Percentiles rank a stretch among this genome's conserved stretches.
Conservation (phyloP, 768 basidiomycete species). For the Amanita brunnescens region DNA sequence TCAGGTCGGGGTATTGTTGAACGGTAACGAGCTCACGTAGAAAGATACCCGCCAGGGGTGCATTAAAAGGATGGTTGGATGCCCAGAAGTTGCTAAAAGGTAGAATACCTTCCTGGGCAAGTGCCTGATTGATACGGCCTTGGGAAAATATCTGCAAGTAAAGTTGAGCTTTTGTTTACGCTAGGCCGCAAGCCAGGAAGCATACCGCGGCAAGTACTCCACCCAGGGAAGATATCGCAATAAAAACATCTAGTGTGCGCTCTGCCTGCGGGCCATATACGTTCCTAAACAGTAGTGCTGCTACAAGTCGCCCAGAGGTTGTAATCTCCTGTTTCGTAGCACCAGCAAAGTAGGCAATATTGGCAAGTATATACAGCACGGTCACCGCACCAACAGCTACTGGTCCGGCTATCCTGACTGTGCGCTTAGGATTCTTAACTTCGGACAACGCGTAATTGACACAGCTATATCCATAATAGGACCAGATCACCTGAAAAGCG, state of each 20-base stretch:
- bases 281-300: no score
- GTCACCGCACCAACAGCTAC: slow-evolving; percentile 47
- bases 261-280: slow-evolving; percentile 50
- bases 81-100: no score
- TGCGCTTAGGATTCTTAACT: slow-evolving; percentile 50
- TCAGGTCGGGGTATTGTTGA: no score
- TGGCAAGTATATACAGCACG: slow-evolving; percentile 49
- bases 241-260: slow-evolving; percentile 21
- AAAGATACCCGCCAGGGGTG: no score
- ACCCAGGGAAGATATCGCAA: slow-evolving; percentile 51
- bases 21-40: no score
- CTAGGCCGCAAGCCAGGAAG: no score
- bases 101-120: no score
- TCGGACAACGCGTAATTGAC: slow-evolving; percentile 64
- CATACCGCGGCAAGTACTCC: slow-evolving; percentile 37
- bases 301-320: slow-evolving; percentile 36
- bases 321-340: slow-evolving; percentile 63
- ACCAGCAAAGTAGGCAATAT: slow-evolving; percentile 65
- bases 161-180: not conserved
- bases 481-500: slow-evolving; percentile 4
- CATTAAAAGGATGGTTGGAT: slow-evolving; percentile 28
- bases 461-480: slow-evolving; percentile 55
- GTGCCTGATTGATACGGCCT: slow-evolving; percentile 48
- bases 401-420: slow-evolving; percentile 57
- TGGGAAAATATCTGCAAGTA: slow-evolving; percentile 13